Percentiles rank a stretch among this genome's conserved stretches.
Evolutionary conservation across 1,284 basidiomycete species (phyloP).

Genomic region (Omphalotus olearius): DNA sequence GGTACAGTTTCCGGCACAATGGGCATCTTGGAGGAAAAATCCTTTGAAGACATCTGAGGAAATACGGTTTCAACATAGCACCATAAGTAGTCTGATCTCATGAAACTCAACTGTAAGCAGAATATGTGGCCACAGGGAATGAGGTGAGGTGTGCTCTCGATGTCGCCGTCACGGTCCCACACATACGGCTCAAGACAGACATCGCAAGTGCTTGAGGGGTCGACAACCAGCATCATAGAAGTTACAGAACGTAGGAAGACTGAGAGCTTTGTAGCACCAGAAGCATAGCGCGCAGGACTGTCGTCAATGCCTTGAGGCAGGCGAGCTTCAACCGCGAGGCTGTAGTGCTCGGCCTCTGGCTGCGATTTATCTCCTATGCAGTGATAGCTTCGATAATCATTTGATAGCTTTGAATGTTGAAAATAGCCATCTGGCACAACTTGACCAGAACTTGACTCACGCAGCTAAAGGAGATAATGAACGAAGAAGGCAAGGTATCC

Average conservation of each 20-base stretch:
- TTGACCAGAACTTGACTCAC: too few species aligned
- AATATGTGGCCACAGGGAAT: conserved; percentile 71
- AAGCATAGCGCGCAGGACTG: not conserved
- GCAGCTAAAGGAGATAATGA: too few species aligned
- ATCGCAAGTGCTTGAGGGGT: conserved; percentile 64
- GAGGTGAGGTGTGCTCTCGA: conserved; percentile 49
- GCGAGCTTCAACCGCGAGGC: not conserved
- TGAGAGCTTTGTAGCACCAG: not conserved
- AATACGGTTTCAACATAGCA: not conserved
- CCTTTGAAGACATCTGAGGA: conserved; percentile 16
- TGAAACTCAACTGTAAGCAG: conserved; percentile 50
- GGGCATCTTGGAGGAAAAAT: conserved; percentile 53
- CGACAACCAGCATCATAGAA: conserved; percentile 46
- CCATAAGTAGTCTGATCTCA: not conserved
- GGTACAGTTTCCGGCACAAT: conserved; percentile 57
- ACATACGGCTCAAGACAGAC: conserved; percentile 61
- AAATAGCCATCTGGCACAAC: too few species aligned
- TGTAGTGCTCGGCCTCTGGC: not conserved
- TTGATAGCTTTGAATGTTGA: too few species aligned
- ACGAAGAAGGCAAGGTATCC: too few species aligned
- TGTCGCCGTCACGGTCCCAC: conserved; percentile 29
- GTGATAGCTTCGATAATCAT: too few species aligned
- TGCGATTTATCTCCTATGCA: too few species aligned
- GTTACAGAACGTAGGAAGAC: not conserved
- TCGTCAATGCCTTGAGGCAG: conserved; percentile 5